phyloP scores from a whole-genome alignment of 352 stramenopile genomes.

The Aphanomyces astaci region DNA sequence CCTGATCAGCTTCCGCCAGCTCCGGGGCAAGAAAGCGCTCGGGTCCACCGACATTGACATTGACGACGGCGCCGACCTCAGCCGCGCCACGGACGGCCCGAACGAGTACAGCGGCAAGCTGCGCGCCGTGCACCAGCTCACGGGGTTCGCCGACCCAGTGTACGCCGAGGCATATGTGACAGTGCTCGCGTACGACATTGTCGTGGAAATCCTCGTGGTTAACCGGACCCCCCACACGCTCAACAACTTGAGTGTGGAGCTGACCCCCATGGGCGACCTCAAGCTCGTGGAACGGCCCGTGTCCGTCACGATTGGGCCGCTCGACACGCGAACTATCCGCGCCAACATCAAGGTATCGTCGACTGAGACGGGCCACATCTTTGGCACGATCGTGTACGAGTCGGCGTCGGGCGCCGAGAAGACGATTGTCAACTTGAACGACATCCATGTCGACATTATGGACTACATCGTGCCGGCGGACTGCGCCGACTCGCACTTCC shows the following conservation, averaged over 20 bases:
- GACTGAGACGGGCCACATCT: constrained; percentile 99
- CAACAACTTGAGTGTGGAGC: constrained; percentile 97
- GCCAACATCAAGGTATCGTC: constrained; percentile 99
- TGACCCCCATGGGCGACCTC: constrained; percentile 99
- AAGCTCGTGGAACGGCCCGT: constrained; percentile 99
- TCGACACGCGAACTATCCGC: constrained; percentile 95
- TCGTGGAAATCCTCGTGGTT: constrained; percentile 98
- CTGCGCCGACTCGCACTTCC: constrained; percentile 95
- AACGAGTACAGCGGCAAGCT: constrained; percentile 89
- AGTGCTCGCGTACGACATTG: constrained; percentile 99
- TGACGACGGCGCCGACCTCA: constrained; percentile 96
- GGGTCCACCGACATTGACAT: constrained; percentile 95
- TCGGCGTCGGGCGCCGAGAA: constrained; percentile 93
- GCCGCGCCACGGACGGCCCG: constrained; percentile 81
- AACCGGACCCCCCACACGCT: constrained; percentile 98
- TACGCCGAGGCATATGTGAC: constrained; percentile 99
- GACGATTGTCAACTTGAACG: constrained; percentile 99
- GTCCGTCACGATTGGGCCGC: constrained; percentile 94
- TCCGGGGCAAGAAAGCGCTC: constrained; percentile 88
- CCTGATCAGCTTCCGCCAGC: constrained; percentile 97
- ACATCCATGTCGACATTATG: constrained; percentile 99
- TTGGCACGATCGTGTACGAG: constrained; percentile 99
- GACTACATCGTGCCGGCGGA: constrained; percentile 98
- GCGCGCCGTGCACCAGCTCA: constrained; percentile 97
- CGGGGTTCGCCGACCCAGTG: constrained; percentile 98